Evolutionary conservation across 441 rosid genomes (phyloP).

Genomic region (Populus trichocarpa): DNA sequence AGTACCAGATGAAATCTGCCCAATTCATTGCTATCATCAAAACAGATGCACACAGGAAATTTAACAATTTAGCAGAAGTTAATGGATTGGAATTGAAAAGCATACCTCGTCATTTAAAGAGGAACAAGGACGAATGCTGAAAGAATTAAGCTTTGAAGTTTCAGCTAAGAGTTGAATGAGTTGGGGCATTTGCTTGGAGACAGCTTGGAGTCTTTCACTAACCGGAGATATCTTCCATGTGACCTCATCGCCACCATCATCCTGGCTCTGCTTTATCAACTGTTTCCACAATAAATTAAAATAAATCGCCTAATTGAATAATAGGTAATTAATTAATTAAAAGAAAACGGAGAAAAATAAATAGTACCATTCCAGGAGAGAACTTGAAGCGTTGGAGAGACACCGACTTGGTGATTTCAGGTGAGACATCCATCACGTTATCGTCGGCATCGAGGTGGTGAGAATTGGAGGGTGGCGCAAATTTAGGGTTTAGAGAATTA

Average conservation of each 20-base stretch:
- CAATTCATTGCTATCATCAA: background rate
- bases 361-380: slow-evolving; percentile 87
- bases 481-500: slow-evolving; percentile 8
- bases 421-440: slow-evolving; percentile 40
- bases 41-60: slow-evolving; percentile 1
- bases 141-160: slow-evolving; percentile 46
- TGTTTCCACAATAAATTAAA: slow-evolving; percentile 21
- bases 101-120: slow-evolving; percentile 48
- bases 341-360: background rate
- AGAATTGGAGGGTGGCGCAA: background rate
- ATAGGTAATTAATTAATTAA: background rate
- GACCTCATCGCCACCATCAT: slow-evolving; percentile 79
- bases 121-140: slow-evolving; percentile 50
- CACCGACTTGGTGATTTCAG: slow-evolving; percentile 50
- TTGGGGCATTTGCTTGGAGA: slow-evolving; percentile 59
- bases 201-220: slow-evolving; percentile 70
- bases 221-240: slow-evolving; percentile 98
- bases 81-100: background rate
- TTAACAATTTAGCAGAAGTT: background rate
- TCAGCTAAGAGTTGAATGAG: slow-evolving; percentile 42
- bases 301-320: background rate
- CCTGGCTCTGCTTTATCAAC: slow-evolving; percentile 96
- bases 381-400: slow-evolving; percentile 60
- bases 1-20: slow-evolving; percentile 34
- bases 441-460: slow-evolving; percentile 17